Base-by-base conservation (phyloP, 2,329 filamentous ascomycete species). In the Fusarium heterosporum region DNA sequence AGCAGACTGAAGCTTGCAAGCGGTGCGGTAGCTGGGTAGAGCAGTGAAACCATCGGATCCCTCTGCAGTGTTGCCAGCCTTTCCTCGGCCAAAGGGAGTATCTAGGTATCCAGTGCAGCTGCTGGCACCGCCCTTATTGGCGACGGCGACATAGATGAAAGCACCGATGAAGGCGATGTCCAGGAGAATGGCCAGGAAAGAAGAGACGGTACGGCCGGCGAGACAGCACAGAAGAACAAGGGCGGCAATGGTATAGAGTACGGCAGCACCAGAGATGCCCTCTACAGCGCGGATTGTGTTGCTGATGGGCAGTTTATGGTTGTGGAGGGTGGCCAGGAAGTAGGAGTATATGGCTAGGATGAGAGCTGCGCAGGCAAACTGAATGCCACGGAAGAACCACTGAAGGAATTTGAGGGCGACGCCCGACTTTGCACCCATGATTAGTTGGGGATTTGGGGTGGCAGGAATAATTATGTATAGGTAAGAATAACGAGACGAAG, bases 321-420 rank as follows among this genome's bases (percentile, higher is more conserved):
- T 87, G 64, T 85, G 77, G 14, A 94, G 86, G 10, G 90, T 85
- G 10, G 90, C 88, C 48, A 97, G 87, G 84, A 93, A 96, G 84
- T 96, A 97, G 48, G 89, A 90, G 83, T 90, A 94, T 73, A 96
- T 86, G 69, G 86, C 90, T 64, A 97, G 86, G 63, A 95, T 86
- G 69, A 97, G 84, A 60, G 85, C 88, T 10, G 90, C 84, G 77
- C 88, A 92, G 75, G 87, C 83, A 78, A 97, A 90, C 73, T 93
- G 87, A 56, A 97, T 79, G 68, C 85, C 80, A 70, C 95, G 92
- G 73, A 96, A 81, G 76, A 90, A 84, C 76, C 90, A 90, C 74
- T 93, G 90, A 45, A 86, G 60, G 61, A 85, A 79, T 73, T 92
- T 93, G 72, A 97, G 87, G 71, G 87, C 83, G 64, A 89, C 77